Evolutionary conservation across 2,329 filamentous ascomycete genomes (phyloP).

Genomic region (Akanthomyces lecanii): DNA sequence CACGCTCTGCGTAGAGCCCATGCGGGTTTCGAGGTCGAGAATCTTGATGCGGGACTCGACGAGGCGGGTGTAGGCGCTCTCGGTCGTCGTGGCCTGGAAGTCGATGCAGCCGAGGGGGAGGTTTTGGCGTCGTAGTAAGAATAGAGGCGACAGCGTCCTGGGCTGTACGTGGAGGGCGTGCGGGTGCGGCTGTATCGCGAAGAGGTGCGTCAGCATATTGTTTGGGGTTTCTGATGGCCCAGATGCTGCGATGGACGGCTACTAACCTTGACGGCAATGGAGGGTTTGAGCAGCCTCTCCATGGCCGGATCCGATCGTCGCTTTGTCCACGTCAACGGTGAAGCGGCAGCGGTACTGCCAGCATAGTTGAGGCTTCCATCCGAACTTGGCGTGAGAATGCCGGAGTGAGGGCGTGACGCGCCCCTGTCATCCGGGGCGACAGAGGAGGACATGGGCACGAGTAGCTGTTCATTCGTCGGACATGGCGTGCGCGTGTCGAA

Average conservation of each 20-base stretch:
- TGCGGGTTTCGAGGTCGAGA: conserved; percentile 59
- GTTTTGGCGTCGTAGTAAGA: conserved; percentile 58
- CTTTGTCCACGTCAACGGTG: conserved; percentile 30
- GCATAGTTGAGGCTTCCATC: conserved; percentile 33
- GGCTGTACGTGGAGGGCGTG: conserved; percentile 49
- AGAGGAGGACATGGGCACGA: conserved; percentile 30
- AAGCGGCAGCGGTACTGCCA: conserved; percentile 26
- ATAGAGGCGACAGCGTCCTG: conserved; percentile 54
- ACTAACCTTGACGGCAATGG: conserved; percentile 51
- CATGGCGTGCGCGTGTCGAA: neutral
- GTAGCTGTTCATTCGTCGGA: conserved; percentile 1
- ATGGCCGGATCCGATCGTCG: conserved; percentile 40
- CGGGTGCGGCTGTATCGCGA: conserved; percentile 48
- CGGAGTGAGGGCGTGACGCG: conserved; percentile 47
- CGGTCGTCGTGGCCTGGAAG: conserved; percentile 45
- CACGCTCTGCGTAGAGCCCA: conserved; percentile 50
- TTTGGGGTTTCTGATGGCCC: too few relatives aligned
- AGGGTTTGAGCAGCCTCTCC: conserved; percentile 47
- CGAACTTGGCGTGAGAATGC: conserved; percentile 39
- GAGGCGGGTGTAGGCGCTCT: conserved; percentile 49
- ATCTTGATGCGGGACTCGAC: conserved; percentile 61
- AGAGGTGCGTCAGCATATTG: neutral
- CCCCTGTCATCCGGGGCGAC: conserved; percentile 34
- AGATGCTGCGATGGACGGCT: neutral
- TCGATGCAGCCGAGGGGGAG: conserved; percentile 61